Evolutionary conservation across 345 rosid genomes (phyloP).

Genomic region (Angophora floribunda): DNA sequence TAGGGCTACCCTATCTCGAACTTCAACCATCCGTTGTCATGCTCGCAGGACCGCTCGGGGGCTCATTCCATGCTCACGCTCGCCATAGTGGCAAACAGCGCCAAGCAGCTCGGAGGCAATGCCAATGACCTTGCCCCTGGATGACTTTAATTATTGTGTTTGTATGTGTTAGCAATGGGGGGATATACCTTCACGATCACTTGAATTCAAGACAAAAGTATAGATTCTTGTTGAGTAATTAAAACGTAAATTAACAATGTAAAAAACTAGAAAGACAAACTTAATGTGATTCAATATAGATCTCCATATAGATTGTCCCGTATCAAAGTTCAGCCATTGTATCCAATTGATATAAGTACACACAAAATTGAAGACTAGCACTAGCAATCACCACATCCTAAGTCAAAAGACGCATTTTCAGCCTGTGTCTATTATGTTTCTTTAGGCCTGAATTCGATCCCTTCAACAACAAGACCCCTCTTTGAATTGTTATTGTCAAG

Average conservation of each 20-base stretch:
- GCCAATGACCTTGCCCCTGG: too few species aligned
- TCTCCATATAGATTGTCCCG: too few species aligned
- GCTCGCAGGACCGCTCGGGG: neutral
- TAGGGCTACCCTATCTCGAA: neutral
- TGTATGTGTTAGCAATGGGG: too few species aligned
- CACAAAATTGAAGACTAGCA: neutral
- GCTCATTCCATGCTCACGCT: neutral
- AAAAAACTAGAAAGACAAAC: too few species aligned
- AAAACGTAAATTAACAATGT: neutral
- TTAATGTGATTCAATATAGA: too few species aligned
- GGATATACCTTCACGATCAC: too few species aligned
- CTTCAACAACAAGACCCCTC: neutral
- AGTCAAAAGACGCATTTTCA: too few species aligned
- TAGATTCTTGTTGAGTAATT: neutral
- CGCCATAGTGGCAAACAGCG: too few species aligned
- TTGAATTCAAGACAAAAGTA: rapidly evolving
- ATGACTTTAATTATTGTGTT: too few species aligned
- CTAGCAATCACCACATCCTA: too few species aligned
- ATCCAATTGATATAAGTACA: neutral
- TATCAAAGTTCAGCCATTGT: too few species aligned
- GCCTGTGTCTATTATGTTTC: neutral
- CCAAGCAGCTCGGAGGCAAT: neutral
- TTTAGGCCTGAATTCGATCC: neutral
- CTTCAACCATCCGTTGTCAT: neutral
- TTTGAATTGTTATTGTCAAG: rapidly evolving